These are phyloP conservation scores for Diaporthe helianthi DNA, from an alignment of 2,329 filamentous ascomycete species.

Conservation along the genomic window DNA sequence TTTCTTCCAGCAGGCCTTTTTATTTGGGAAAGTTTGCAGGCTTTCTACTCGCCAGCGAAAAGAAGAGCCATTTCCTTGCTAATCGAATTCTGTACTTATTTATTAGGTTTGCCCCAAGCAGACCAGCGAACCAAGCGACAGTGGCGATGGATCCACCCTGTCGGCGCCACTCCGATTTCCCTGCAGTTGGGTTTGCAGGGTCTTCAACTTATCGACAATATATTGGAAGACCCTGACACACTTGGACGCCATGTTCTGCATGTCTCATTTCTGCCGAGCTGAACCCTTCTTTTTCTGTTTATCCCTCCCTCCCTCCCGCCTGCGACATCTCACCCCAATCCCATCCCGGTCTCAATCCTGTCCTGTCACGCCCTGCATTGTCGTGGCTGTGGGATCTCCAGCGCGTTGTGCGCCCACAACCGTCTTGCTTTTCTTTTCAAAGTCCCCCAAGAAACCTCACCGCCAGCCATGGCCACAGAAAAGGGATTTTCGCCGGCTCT, in stretches of 20 bases:
- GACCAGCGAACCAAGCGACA: not conserved
- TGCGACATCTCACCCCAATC: not conserved
- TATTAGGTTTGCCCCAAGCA: not conserved
- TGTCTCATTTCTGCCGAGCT: not conserved
- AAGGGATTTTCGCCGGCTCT: not conserved
- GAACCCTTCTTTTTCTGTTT: not conserved
- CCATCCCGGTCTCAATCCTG: not conserved
- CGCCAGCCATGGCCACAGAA: conserved; percentile 6
- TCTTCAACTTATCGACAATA: not conserved
- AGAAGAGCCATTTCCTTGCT: conserved; percentile 20
- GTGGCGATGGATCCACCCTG: conserved; percentile 2
- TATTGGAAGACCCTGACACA: not conserved
- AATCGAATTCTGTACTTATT: not conserved
- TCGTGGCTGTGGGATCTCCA: not conserved
- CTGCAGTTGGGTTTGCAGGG: conserved; percentile 1
- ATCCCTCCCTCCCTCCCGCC: not conserved
- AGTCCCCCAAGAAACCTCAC: not conserved
- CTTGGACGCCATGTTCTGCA: not conserved
- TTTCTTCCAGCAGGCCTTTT: not conserved
- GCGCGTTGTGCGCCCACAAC: not conserved
- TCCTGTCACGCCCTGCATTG: not conserved
- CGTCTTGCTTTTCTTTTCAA: no score
- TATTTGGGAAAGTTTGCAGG: no score
- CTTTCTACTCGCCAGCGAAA: not conserved
- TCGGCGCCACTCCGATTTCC: conserved; percentile 25